Evolutionary conservation across 331 rosid species (phyloP).

Genomic region (Malus hybrid): DNA sequence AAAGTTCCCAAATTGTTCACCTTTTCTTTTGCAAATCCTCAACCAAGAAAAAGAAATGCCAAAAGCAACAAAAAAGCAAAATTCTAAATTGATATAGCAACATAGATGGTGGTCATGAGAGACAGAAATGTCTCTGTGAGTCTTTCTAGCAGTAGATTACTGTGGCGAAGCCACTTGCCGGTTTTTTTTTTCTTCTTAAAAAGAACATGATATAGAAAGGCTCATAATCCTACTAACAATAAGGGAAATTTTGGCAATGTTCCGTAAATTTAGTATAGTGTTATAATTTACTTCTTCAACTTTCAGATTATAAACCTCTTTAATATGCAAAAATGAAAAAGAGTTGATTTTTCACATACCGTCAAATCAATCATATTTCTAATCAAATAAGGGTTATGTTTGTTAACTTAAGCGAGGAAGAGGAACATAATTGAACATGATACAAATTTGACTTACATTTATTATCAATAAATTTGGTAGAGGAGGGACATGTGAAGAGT

Average conservation of each 20-base stretch:
- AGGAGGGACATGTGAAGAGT: too few species aligned
- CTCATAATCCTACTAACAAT: too few species aligned
- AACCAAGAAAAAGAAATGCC: background rate
- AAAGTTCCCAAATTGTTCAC: background rate
- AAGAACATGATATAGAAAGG: background rate
- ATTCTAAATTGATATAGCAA: background rate
- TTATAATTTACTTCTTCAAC: background rate
- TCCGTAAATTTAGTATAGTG: background rate
- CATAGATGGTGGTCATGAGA: too few species aligned
- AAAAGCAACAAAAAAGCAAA: background rate
- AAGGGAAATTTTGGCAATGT: too few species aligned
- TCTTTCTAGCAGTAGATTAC: too few species aligned
- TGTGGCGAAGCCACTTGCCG: fast-evolving
- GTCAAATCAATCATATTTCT: background rate
- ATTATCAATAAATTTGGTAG: too few species aligned
- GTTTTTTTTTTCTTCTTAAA: too few species aligned
- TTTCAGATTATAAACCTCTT: background rate
- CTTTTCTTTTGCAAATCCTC: background rate
- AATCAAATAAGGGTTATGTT: background rate
- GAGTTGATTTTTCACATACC: background rate
- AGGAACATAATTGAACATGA: background rate
- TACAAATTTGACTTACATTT: background rate
- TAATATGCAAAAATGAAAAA: too few species aligned
- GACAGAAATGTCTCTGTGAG: too few species aligned
- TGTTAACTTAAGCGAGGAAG: too few species aligned